Percentiles rank a stretch among this genome's conserved stretches.
Conservation (phyloP, 2,329 filamentous ascomycete genomes). For the Phialocephala subalpina region DNA sequence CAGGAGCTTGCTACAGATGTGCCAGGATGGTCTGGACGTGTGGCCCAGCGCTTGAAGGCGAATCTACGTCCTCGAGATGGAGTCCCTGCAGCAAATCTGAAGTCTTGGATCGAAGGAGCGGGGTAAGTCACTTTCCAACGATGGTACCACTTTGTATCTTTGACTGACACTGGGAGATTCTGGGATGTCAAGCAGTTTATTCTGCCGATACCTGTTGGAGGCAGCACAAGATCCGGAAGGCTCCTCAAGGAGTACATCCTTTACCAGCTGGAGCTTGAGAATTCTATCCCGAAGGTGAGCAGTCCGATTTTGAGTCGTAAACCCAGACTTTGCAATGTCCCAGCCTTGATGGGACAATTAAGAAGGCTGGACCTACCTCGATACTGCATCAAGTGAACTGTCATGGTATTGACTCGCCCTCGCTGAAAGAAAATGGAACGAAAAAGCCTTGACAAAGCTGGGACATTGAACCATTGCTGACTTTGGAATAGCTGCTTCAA, state of each 20-base stretch:
- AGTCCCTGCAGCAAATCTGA: constrained; percentile 40
- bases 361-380: too few species aligned
- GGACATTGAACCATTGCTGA: constrained; percentile 8
- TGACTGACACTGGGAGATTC: constrained; percentile 36
- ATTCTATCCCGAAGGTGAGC: constrained; percentile 36
- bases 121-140: constrained; percentile 35
- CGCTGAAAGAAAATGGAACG: too few species aligned
- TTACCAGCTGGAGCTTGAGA: constrained; percentile 34
- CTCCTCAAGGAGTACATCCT: constrained; percentile 35
- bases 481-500: constrained; percentile 30
- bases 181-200: constrained; percentile 42
- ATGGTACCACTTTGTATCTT: not conserved
- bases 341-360: too few species aligned
- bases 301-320: too few species aligned
- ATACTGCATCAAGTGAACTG: too few species aligned
- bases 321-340: too few species aligned
- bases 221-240: constrained; percentile 30
- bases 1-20: constrained; percentile 36
- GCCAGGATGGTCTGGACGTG: constrained; percentile 40
- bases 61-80: constrained; percentile 38
- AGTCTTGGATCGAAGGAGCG: constrained; percentile 41
- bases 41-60: constrained; percentile 37
- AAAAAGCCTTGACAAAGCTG: too few species aligned
- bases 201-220: constrained; percentile 38
- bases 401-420: too few species aligned